These are phyloP conservation scores for Perkinsus olseni DNA, from an alignment of 169 alveolate species.

Conservation along the genomic window DNA sequence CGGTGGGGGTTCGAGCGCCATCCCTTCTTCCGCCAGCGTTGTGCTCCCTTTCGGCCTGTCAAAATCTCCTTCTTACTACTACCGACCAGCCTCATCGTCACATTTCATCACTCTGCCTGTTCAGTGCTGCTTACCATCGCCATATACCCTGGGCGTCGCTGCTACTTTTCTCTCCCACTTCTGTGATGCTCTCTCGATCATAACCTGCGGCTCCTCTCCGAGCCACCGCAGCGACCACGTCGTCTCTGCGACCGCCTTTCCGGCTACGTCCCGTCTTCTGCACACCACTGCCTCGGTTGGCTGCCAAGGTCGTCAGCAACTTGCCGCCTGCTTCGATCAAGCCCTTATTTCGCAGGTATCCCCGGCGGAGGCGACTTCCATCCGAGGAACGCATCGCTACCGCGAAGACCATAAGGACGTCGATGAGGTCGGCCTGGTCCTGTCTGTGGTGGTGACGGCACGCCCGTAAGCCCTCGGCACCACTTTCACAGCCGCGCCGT, in stretches of 20 bases:
- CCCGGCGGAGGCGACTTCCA: conserved; percentile 58
- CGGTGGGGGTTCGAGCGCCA: too few species aligned
- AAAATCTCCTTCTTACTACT: too few species aligned
- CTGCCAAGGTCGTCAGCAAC: not conserved
- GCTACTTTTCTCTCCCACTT: too few species aligned
- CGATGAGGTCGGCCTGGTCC: conserved; percentile 84
- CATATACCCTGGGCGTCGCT: too few species aligned
- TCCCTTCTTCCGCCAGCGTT: too few species aligned
- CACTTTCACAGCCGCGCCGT: not conserved
- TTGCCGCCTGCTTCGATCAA: not conserved
- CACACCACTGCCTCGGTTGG: not conserved
- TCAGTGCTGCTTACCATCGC: too few species aligned
- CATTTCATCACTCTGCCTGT: too few species aligned
- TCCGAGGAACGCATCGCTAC: conserved; percentile 48
- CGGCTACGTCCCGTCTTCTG: not conserved
- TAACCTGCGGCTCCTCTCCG: not conserved
- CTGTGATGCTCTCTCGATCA: not conserved
- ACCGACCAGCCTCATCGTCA: too few species aligned
- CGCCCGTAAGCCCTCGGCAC: conserved; percentile 42
- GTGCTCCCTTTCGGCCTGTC: too few species aligned
- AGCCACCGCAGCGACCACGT: not conserved
- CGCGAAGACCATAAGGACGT: conserved; percentile 69
- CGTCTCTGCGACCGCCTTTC: not conserved
- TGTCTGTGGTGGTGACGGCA: conserved; percentile 92
- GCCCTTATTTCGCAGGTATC: conserved; percentile 39